Conservation (phyloP, 768 basidiomycete genomes). For the Suillus sp. region DNA sequence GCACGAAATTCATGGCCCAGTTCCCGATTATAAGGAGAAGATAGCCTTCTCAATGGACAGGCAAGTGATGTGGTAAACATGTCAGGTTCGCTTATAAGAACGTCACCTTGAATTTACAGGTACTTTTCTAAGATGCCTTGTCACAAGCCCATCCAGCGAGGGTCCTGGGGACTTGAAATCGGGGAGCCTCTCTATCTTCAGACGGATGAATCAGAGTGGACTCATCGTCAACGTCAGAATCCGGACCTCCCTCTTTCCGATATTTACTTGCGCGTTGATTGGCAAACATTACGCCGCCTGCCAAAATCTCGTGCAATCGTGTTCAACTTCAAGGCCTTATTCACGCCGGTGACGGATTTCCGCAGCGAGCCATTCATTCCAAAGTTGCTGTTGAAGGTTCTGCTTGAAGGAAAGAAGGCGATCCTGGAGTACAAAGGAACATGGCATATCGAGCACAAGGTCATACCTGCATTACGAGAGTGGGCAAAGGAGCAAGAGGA, state of each 20-base stretch:
- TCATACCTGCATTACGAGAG: slow-evolving; percentile 45
- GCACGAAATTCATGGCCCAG: slow-evolving; percentile 47
- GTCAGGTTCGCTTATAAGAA: background rate
- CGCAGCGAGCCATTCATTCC: slow-evolving; percentile 51
- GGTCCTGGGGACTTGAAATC: slow-evolving; percentile 54
- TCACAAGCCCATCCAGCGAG: slow-evolving; percentile 53
- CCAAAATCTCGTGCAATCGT: slow-evolving; percentile 50
- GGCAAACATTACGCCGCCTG: slow-evolving; percentile 55
- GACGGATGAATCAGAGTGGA: slow-evolving; percentile 40
- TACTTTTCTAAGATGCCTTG: slow-evolving; percentile 50
- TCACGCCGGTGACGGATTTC: slow-evolving; percentile 49
- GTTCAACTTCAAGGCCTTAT: slow-evolving; percentile 57
- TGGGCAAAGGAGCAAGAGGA: slow-evolving; percentile 55
- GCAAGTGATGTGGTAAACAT: slow-evolving; percentile 26
- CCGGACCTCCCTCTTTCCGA: slow-evolving; percentile 41
- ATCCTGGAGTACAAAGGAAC: slow-evolving; percentile 49
- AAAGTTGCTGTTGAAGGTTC: slow-evolving; percentile 44
- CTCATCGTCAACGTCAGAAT: slow-evolving; percentile 34
- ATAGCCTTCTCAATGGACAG: slow-evolving; percentile 52
- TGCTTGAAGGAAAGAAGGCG: slow-evolving; percentile 41
- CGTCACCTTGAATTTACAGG: slow-evolving; percentile 25
- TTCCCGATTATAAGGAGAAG: slow-evolving; percentile 53
- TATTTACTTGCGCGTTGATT: slow-evolving; percentile 52
- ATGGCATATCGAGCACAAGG: slow-evolving; percentile 42
- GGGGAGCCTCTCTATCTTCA: slow-evolving; percentile 52